Conservation (phyloP, 2,329 filamentous ascomycete genomes). For the Hymenoscyphus fructigenus region DNA sequence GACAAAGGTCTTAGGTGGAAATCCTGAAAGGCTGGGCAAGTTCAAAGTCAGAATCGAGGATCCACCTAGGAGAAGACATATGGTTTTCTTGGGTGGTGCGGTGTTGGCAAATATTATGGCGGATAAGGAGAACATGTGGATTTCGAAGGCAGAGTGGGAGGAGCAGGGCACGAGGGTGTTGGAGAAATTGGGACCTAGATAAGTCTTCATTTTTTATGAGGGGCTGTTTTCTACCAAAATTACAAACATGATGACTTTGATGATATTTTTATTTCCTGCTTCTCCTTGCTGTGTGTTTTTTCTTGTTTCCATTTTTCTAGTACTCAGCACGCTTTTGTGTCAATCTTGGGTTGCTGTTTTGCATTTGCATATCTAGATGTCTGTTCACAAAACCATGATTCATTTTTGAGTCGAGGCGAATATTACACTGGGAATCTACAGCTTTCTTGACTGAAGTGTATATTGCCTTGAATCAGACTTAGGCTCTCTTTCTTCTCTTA, state of each 20-base stretch:
- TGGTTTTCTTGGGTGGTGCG: slow-evolving; percentile 98
- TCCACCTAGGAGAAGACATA: slow-evolving; percentile 90
- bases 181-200: slow-evolving; percentile 92
- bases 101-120: slow-evolving; percentile 99
- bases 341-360: too few species aligned
- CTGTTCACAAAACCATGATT: too few species aligned
- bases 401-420: too few species aligned
- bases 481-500: too few species aligned
- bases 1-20: slow-evolving; percentile 82
- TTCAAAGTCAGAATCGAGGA: slow-evolving; percentile 99
- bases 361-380: too few species aligned
- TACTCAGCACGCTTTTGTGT: too few species aligned
- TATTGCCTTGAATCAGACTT: too few species aligned
- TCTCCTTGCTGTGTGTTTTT: background rate
- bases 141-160: slow-evolving; percentile 94
- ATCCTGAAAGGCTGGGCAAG: slow-evolving; percentile 93
- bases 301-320: too few species aligned
- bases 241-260: slow-evolving; percentile 2
- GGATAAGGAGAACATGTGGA: slow-evolving; percentile 99
- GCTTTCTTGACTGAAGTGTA: too few species aligned
- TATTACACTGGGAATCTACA: too few species aligned
- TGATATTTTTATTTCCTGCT: background rate
- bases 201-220: slow-evolving; percentile 8
- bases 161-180: slow-evolving; percentile 83
- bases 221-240: slow-evolving; percentile 4